Conservation (phyloP, 805 yeast species). For the Yarrowia deformans region DNA sequence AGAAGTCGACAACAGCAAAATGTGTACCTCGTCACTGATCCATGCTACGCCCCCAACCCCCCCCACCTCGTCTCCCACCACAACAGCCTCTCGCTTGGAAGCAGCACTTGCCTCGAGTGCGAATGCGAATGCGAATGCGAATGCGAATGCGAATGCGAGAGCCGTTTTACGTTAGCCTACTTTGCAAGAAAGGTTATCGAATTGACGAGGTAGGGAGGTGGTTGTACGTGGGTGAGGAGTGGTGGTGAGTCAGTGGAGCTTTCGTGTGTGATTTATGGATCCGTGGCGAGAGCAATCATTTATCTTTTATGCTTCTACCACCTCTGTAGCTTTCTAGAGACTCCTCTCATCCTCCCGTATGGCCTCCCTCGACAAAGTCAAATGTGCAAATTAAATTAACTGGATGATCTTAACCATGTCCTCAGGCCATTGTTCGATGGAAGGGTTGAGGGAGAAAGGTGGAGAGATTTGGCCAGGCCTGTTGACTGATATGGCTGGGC, state of each 20-base stretch:
- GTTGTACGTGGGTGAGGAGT: too few species aligned
- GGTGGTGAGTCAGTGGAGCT: too few species aligned
- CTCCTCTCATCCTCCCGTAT: too few species aligned
- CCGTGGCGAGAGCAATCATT: too few species aligned
- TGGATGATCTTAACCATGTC: neutral
- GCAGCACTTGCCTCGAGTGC: constrained; percentile 8
- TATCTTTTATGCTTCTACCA: too few species aligned
- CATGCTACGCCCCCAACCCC: too few species aligned
- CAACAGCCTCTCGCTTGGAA: neutral
- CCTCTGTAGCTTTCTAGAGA: too few species aligned
- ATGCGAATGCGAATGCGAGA: neutral
- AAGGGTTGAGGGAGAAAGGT: neutral
- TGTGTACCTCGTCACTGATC: too few species aligned
- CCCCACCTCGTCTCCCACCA: neutral
- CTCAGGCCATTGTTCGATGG: constrained; percentile 8
- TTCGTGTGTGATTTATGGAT: too few species aligned
- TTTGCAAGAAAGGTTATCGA: neutral
- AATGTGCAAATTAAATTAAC: constrained; percentile 9
- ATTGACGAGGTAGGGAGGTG: neutral
- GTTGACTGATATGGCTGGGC: too few species aligned
- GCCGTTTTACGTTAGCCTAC: constrained; percentile 16
- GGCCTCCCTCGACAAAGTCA: neutral
- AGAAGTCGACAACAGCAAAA: too few species aligned
- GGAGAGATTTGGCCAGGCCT: too few species aligned
- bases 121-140: neutral